Base-by-base conservation (phyloP, 345 rosid species). In the Hypericum perforatum region DNA sequence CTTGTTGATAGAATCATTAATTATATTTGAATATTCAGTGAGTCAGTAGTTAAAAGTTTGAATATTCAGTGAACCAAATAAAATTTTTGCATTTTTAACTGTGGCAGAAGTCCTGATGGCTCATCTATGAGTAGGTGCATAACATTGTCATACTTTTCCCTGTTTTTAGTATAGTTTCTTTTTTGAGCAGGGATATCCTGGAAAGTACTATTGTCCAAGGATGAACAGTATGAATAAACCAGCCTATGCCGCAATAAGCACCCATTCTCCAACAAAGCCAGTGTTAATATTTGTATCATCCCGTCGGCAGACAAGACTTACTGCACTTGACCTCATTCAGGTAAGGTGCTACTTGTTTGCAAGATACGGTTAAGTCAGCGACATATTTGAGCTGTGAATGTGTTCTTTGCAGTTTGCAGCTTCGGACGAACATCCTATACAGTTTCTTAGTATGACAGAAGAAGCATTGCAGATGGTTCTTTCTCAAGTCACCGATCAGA, bases 211-310 rank as follows among this genome's bases (percentile, higher is more conserved):
- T 67, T 81, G 88, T 66, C 98, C 98, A 22, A 78, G 96, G 66
- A 91, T 91, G 98, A 85, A 81, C 59, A 91, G 95, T 74, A 91
- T 91, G 98, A 91, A 91, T 57, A 91, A 87, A 70, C 98, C 98
- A 64, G 82, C 98, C 59, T 91, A 91, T 74, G 98, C 98, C 61
- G 98, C 98, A 66, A 91, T 91, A 62, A 81, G 92, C 58, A 87
- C 98, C 57, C 96, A 85, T 72, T 91, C 98, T 66, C 95, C 98
- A 4, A 79, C 82, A 54, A 91, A 91, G 65, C 98, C 98, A 40
- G 95, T 85, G 63, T 92, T 91, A 64, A 91, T 91, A 61, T 91
- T 91, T 65, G 98, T 91, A 54, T 91, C 98, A 42, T 91, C 98
- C 51, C 95, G 98, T 56, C 89, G 98, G 45, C 98, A 91, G 74